Evolutionary conservation across 345 rosid species (phyloP), one percentile per base, ranked within the genome.

Genomic region (Viola odorata): DNA sequence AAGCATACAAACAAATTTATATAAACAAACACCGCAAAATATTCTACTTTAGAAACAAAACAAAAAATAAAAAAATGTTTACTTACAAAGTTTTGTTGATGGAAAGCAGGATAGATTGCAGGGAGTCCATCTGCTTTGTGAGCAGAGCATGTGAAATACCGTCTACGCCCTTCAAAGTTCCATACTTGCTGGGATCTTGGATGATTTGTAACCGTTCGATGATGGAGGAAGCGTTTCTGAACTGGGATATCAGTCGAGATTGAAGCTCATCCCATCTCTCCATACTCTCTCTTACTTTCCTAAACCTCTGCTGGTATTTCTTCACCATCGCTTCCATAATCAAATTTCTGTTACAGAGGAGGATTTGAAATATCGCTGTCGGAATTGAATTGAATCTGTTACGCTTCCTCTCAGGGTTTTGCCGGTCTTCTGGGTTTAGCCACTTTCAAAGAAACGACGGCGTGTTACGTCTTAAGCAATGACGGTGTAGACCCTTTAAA

Each of bases 201-300:
- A 89, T 70, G 23, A 74, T 73, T 85, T 70, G 84, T 64, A 92
- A 69, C 63, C 96, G 82, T 68, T 76, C 75, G 44, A 87, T 84
- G 65, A 92, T 82, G 39, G 86, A 78, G 69, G 87, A 81, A 55
- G 88, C 91, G 40, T 85, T 84, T 62, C 73, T 61, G 57, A 81
- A 89, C 58, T 75, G 91, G 0, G 87, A 83, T 36, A 81, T 63
- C 61, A 87, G 62, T 56, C 78, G 81, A 70, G 78, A 73, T 65
- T 87, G 98, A 74, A 84, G 74, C 49, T 78, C 75, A 15, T 78
- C 85, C 98, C 98, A 85, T 15, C 73, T 77, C 4, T 69, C 75
- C 85, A 87, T 79, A 65, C 80, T 85, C 32, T 84, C 90, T 66
- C 75, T 78, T 5, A 72, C 84, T 65, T 69, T 87, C 67, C 72